Conservation (phyloP, 345 rosid species). For the Euphorbia tirucalli region DNA sequence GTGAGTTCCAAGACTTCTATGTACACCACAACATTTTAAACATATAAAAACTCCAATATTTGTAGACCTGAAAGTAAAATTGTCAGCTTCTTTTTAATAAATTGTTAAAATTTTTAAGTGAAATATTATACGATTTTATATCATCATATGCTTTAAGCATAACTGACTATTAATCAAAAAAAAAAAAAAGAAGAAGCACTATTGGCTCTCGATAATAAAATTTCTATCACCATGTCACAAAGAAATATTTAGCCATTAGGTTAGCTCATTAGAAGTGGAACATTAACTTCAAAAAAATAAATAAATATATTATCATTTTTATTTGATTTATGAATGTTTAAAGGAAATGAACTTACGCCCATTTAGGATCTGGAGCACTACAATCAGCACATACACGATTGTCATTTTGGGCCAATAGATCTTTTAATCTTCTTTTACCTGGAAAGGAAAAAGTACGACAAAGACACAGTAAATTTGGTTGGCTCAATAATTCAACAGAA, state of each 20-base stretch:
- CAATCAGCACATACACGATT: conserved; percentile 96
- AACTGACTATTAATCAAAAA: no score
- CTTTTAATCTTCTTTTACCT: conserved; percentile 80
- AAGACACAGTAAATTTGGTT: no score
- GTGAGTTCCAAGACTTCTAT: conserved; percentile 95
- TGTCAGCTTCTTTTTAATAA: conserved; percentile 12
- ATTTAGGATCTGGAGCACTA: conserved; percentile 92
- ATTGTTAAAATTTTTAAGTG: no score
- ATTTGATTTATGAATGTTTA: no score
- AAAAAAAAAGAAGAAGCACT: no score
- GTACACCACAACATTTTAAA: conserved; percentile 95
- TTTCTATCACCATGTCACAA: background rate
- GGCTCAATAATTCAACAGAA: no score
- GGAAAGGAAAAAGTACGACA: conserved; percentile 13
- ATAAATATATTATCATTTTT: no score
- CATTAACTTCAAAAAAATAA: background rate
- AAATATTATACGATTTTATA: no score
- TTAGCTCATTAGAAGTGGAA: background rate
- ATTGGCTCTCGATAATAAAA: background rate
- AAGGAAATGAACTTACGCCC: conserved; percentile 77
- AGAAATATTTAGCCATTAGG: background rate
- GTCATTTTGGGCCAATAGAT: conserved; percentile 65
- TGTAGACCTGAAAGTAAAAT: conserved; percentile 69
- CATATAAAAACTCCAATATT: conserved; percentile 97
- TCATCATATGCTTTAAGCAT: no score